phyloP scores from a whole-genome alignment of 441 rosid genomes.

The Oxalis stricta region DNA sequence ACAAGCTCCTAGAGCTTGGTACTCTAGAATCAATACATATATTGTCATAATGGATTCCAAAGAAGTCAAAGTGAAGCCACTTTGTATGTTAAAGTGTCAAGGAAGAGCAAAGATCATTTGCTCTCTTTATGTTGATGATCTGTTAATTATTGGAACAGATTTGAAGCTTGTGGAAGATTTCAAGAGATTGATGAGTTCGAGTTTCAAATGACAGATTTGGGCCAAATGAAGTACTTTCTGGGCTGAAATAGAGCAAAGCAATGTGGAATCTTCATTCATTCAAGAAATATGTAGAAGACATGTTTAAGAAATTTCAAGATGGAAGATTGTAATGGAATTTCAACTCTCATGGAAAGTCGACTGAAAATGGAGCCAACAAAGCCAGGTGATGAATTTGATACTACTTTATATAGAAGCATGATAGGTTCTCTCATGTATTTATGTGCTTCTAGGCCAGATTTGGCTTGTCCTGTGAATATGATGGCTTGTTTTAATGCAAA shows the following conservation, averaged over 20 bases:
- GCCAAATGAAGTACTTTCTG: background rate
- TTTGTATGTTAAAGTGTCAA: accelerated
- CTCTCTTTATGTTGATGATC: background rate
- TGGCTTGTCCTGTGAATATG: background rate
- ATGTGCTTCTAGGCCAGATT: background rate
- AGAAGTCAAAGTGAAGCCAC: too few species aligned
- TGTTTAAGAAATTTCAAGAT: background rate
- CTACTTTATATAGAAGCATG: background rate
- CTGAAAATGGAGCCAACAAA: background rate
- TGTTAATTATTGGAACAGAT: background rate
- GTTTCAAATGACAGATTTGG: slow-evolving; percentile 4
- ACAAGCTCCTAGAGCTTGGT: too few species aligned
- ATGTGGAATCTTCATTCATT: background rate
- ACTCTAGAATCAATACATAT: too few species aligned
- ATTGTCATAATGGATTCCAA: too few species aligned
- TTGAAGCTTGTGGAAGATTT: accelerated
- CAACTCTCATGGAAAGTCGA: background rate
- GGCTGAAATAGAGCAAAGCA: background rate
- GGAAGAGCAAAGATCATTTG: background rate
- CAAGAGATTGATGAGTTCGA: background rate
- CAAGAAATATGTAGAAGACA: background rate
- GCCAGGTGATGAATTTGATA: background rate
- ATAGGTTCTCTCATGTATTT: background rate
- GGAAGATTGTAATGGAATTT: background rate
- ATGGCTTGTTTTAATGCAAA: background rate